A percentile compares a stretch with the other conserved stretches of the same genome.
Conservation (phyloP, 257 asterid species). For the Salvia hispanica region DNA sequence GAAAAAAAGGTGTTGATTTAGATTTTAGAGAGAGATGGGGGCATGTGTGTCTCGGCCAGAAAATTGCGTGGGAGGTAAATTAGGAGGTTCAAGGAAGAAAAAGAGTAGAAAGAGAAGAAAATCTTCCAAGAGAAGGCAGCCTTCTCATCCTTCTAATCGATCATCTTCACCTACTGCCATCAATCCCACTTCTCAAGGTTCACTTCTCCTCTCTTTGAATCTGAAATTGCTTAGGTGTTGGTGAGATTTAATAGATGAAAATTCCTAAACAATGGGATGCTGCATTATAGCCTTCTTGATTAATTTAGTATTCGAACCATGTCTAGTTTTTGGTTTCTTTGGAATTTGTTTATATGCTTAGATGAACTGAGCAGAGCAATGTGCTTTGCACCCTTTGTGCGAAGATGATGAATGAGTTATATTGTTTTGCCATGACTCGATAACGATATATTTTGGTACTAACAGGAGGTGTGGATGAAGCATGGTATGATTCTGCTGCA, state of each 20-base stretch:
- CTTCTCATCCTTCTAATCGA: constrained; percentile 54
- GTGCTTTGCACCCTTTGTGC: background rate
- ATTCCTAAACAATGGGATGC: background rate
- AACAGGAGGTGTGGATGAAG: constrained; percentile 67
- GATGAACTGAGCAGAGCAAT: background rate
- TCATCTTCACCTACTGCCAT: constrained; percentile 58
- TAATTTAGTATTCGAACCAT: background rate
- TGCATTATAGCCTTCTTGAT: background rate
- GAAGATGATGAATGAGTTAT: constrained; percentile 10
- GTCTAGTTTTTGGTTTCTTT: background rate
- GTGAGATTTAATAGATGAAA: background rate
- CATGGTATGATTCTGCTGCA: constrained; percentile 78
- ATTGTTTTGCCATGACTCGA: background rate
- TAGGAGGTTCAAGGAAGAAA: constrained; percentile 51
- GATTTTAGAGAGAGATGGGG: constrained; percentile 59
- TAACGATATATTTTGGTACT: background rate
- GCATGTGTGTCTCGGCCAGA: constrained; percentile 78
- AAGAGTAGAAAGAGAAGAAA: constrained; percentile 49
- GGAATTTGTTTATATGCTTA: no score
- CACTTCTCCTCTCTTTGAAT: constrained; percentile 7
- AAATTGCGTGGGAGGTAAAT: constrained; percentile 65
- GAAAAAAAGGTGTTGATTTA: no score
- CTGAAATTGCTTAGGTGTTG: background rate
- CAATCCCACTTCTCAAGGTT: constrained; percentile 64
- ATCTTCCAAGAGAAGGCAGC: constrained; percentile 44